A percentile compares a stretch with the other conserved stretches of the same genome.
Evolutionary conservation across 75 land plant species (phyloP).

Genomic region (Selaginella moellendorffii): DNA sequence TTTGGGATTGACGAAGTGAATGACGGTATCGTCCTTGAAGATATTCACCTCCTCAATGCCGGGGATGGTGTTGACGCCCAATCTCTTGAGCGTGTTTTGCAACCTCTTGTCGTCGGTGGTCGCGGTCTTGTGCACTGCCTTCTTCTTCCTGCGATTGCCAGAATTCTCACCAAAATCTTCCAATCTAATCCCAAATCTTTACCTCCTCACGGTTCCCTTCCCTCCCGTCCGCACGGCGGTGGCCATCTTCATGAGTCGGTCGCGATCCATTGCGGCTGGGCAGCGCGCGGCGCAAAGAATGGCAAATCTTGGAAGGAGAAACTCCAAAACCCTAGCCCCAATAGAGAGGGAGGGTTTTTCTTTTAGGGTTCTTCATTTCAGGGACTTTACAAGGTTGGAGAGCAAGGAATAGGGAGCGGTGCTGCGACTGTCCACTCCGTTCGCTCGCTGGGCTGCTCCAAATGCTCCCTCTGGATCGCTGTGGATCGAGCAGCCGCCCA

Average conservation of each 20-base stretch:
- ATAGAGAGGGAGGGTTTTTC: too few species aligned
- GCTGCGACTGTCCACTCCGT: too few species aligned
- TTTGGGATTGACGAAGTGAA: slow-evolving; percentile 63
- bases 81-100: slow-evolving; percentile 66
- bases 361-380: too few species aligned
- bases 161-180: too few species aligned
- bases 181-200: too few species aligned
- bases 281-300: too few species aligned
- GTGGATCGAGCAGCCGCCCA: slow-evolving; percentile 35
- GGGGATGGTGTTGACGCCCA: slow-evolving; percentile 67
- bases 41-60: slow-evolving; percentile 83
- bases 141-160: slow-evolving; percentile 88
- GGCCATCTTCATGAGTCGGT: slow-evolving; percentile 71
- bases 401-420: too few species aligned
- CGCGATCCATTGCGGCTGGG: slow-evolving; percentile 59
- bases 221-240: slow-evolving; percentile 76
- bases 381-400: too few species aligned
- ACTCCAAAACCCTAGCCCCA: too few species aligned
- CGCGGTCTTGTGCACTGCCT: slow-evolving; percentile 80
- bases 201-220: slow-evolving; percentile 64
- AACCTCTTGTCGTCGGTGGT: slow-evolving; percentile 79
- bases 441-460: slow-evolving; percentile 27
- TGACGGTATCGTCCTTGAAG: slow-evolving; percentile 74
- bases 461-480: slow-evolving; percentile 26
- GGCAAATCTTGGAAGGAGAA: too few species aligned